Percentiles rank a stretch among this genome's conserved stretches.
phyloP scores from a whole-genome alignment of 495 filamentous ascomycete species.

The Oleoguttula mirabilis region DNA sequence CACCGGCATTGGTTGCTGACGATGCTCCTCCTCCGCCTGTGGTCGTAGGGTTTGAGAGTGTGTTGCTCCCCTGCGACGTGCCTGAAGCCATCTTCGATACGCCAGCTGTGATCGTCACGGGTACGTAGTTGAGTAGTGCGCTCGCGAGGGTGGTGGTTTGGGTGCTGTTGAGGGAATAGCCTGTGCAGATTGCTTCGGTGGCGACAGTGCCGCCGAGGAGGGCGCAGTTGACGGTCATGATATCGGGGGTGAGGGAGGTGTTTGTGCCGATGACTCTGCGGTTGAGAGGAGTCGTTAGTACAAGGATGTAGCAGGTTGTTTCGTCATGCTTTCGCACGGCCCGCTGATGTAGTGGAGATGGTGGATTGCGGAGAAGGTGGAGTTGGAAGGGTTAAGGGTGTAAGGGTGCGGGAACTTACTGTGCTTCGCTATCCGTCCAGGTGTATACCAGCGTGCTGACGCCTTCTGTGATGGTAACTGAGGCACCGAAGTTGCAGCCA shows the following conservation, averaged over 20 bases:
- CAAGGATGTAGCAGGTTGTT: no score
- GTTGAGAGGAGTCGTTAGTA: no score
- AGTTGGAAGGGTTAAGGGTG: no score
- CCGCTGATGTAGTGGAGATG: no score
- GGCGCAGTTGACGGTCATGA: slow-evolving; percentile 6
- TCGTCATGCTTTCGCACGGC: no score
- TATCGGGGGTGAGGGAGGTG: neutral
- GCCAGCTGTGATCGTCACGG: slow-evolving; percentile 12
- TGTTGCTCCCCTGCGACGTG: neutral
- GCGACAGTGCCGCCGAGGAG: slow-evolving; percentile 4
- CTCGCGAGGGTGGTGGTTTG: slow-evolving; percentile 8
- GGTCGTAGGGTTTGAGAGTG: neutral
- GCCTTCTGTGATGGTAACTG: slow-evolving; percentile 16
- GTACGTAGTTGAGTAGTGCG: slow-evolving; percentile 7
- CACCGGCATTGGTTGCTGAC: neutral
- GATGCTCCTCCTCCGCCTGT: neutral
- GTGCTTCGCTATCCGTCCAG: slow-evolving; percentile 2
- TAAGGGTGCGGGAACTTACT: neutral
- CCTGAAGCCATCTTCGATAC: neutral
- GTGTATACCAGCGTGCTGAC: slow-evolving; percentile 11
- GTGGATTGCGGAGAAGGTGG: no score
- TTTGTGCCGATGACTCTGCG: no score
- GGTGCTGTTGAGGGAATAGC: neutral
- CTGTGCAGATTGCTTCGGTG: slow-evolving; percentile 11
- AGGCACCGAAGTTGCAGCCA: slow-evolving; percentile 6